Percentiles rank a stretch among this genome's conserved stretches.
phyloP scores from a whole-genome alignment of 2,329 filamentous ascomycete genomes.

The Sarocladium strictum region DNA sequence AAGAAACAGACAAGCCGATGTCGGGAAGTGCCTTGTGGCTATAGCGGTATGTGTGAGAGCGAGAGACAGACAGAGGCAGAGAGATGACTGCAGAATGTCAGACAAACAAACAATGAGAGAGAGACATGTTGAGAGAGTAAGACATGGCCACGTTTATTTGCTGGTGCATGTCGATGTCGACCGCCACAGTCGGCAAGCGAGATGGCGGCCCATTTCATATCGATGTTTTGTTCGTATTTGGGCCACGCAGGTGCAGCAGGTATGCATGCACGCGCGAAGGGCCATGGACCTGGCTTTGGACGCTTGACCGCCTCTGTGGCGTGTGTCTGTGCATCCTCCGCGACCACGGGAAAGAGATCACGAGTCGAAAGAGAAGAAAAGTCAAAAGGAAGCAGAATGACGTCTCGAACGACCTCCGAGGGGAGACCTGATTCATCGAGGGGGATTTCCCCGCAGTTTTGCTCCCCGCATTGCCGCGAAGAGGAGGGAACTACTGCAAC shows the following conservation, averaged over 20 bases:
- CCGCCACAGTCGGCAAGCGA: background rate
- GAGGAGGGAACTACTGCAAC: background rate
- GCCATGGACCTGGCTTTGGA: too few species aligned
- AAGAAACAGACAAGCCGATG: background rate
- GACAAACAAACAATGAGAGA: too few species aligned
- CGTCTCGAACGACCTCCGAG: too few species aligned
- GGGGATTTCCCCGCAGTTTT: background rate
- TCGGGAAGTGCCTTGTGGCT: background rate
- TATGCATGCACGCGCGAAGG: too few species aligned
- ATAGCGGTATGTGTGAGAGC: background rate
- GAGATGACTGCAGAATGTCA: too few species aligned
- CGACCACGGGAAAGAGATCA: too few species aligned
- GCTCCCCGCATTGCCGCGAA: background rate
- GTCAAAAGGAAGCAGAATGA: too few species aligned
- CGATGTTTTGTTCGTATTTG: too few species aligned
- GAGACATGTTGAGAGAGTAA: background rate
- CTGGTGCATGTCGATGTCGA: constrained; percentile 1
- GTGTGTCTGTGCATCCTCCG: too few species aligned
- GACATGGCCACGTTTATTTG: constrained; percentile 3
- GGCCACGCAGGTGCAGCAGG: too few species aligned
- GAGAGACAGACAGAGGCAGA: background rate
- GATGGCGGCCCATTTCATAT: background rate
- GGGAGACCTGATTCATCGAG: background rate
- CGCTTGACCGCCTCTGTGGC: too few species aligned
- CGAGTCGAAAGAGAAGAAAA: too few species aligned